A percentile compares a stretch with the other conserved stretches of the same genome.
phyloP scores from a whole-genome alignment of 2,329 filamentous ascomycete genomes.

The Aspergillus spinulosporus region DNA sequence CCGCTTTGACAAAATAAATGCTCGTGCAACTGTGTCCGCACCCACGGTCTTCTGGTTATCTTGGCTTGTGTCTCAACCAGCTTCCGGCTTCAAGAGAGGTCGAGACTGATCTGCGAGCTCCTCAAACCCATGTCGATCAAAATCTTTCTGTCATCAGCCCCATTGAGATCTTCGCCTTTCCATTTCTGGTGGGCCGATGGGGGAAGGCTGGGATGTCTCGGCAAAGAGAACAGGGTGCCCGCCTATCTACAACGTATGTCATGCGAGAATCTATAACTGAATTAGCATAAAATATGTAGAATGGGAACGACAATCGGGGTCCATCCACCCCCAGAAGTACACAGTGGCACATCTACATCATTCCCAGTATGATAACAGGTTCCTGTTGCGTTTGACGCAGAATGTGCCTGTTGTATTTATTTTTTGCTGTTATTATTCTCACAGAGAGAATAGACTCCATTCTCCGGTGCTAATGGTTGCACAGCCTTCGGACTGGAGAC shows the following conservation, averaged over 20 bases:
- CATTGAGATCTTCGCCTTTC: slow-evolving; percentile 1
- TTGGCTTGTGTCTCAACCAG: background rate
- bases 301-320: background rate
- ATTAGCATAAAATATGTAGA: background rate
- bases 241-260: too few relatives aligned
- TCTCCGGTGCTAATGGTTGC: too few relatives aligned
- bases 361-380: background rate
- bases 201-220: background rate
- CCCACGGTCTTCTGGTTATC: background rate
- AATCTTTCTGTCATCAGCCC: slow-evolving; percentile 6
- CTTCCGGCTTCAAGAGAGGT: background rate
- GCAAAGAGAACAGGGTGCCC: background rate
- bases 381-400: too few relatives aligned
- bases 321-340: background rate
- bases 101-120: slow-evolving; percentile 3
- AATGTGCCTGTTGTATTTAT: too few relatives aligned
- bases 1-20: background rate
- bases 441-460: too few relatives aligned
- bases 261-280: background rate
- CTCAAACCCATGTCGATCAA: background rate
- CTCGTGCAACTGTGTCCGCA: background rate
- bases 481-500: too few relatives aligned
- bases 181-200: background rate
- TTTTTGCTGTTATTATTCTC: too few relatives aligned
- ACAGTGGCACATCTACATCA: background rate